phyloP scores from a whole-genome alignment of 495 filamentous ascomycete genomes.

The Gamarada debralockiae region DNA sequence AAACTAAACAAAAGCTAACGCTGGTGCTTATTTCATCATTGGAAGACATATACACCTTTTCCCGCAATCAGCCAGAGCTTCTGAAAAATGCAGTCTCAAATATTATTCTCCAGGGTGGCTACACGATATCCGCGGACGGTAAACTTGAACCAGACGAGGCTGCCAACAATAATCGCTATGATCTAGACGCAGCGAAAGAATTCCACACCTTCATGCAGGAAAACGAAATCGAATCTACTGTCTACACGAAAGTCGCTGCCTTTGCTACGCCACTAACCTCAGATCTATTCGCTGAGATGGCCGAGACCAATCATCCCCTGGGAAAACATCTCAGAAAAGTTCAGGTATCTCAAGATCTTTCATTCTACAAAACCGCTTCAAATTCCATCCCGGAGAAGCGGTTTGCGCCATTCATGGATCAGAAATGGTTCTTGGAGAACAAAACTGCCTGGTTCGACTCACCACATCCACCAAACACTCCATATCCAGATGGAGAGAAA shows the following conservation, averaged over 20 bases:
- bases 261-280: conserved; percentile 10
- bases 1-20: conserved; percentile 13
- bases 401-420: conserved; percentile 17
- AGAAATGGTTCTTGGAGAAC: conserved; percentile 19
- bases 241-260: conserved; percentile 20
- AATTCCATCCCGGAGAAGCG: neutral
- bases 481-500: conserved; percentile 10
- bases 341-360: conserved; percentile 18
- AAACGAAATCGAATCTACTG: conserved; percentile 14
- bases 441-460: conserved; percentile 14
- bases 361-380: conserved; percentile 16
- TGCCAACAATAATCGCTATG: conserved; percentile 20
- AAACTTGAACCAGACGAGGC: conserved; percentile 1
- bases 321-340: conserved; percentile 17
- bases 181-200: neutral
- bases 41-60: conserved; percentile 16
- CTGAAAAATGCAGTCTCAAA: conserved; percentile 4
- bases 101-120: conserved; percentile 19
- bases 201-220: conserved; percentile 16
- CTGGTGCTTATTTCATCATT: conserved; percentile 17
- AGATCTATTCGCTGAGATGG: conserved; percentile 13
- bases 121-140: conserved; percentile 5
- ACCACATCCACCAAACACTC: neutral
- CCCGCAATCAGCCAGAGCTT: neutral
- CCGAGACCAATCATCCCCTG: conserved; percentile 9